Evolutionary conservation across 345 rosid species (phyloP).

Genomic region (Citrus australasica): DNA sequence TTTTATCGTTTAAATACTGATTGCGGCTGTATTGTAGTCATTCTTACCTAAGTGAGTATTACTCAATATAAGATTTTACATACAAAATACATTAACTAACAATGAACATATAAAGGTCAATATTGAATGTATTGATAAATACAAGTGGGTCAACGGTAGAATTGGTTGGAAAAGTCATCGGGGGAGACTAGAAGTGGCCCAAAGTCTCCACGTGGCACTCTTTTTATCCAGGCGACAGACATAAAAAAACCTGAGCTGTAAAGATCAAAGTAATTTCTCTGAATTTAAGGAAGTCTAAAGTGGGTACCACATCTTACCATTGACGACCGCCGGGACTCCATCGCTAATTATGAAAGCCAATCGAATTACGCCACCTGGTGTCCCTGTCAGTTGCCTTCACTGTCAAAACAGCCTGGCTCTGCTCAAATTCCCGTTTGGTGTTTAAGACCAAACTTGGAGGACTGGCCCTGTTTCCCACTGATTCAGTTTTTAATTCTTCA

Average conservation of each 20-base stretch:
- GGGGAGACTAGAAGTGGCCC: no score
- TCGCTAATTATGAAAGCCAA: neutral
- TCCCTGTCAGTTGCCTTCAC: neutral
- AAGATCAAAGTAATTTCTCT: neutral
- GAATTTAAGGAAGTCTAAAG: neutral
- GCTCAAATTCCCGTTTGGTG: neutral
- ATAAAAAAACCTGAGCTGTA: neutral
- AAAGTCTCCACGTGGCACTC: neutral
- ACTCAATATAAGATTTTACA: no score
- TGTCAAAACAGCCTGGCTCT: neutral
- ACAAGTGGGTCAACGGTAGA: neutral
- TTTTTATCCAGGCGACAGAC: neutral
- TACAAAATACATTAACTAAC: no score
- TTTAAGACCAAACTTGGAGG: neutral
- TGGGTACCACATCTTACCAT: neutral
- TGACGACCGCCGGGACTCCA: neutral
- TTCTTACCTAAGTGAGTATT: no score
- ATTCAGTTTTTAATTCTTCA: neutral
- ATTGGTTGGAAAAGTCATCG: neutral
- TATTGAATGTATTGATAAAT: neutral
- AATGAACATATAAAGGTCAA: neutral
- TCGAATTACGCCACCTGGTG: neutral
- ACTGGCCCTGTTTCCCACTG: neutral
- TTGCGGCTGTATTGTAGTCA: no score
- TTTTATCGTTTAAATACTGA: no score